phyloP scores from a whole-genome alignment of 2,329 filamentous ascomycete species.

The Neurospora sp. region DNA sequence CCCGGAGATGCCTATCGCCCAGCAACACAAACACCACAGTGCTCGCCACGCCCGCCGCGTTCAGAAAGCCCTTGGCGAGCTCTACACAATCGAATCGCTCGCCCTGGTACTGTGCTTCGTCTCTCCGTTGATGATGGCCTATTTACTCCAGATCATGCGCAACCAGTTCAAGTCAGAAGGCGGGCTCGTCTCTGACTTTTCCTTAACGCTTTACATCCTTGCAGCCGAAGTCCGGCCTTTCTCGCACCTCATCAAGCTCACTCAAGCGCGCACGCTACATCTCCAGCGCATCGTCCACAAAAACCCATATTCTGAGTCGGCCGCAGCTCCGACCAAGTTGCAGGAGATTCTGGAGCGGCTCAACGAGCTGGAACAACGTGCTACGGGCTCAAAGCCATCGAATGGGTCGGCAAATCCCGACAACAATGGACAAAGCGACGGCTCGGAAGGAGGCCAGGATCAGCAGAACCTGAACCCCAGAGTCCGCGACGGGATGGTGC shows the following conservation, averaged over 20 bases:
- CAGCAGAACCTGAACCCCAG: not conserved
- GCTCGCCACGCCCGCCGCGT: slow-evolving; percentile 13
- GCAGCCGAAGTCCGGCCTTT: slow-evolving; percentile 78
- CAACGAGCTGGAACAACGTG: slow-evolving; percentile 56
- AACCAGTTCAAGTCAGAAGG: slow-evolving; percentile 77
- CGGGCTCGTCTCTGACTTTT: slow-evolving; percentile 75
- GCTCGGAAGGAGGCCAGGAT: not conserved
- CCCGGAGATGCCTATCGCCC: not conserved
- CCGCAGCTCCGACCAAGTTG: slow-evolving; percentile 32
- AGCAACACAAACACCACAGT: not conserved
- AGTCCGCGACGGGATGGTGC: slow-evolving; percentile 27
- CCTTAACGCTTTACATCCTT: slow-evolving; percentile 81
- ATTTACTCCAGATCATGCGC: slow-evolving; percentile 72
- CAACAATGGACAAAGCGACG: not conserved
- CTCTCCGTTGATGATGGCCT: slow-evolving; percentile 70
- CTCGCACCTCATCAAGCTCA: slow-evolving; percentile 70
- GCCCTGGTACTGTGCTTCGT: slow-evolving; percentile 72
- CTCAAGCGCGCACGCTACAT: slow-evolving; percentile 69
- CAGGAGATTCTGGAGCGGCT: slow-evolving; percentile 55
- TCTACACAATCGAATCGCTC: slow-evolving; percentile 64
- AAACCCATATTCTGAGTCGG: slow-evolving; percentile 34
- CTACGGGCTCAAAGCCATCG: slow-evolving; percentile 23
- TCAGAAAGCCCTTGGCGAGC: slow-evolving; percentile 43
- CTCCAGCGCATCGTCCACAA: slow-evolving; percentile 63
- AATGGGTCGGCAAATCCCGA: slow-evolving; percentile 27